Evolutionary conservation across 352 stramenopile genomes (phyloP).

Genomic region (Globisporangium spinosum): DNA sequence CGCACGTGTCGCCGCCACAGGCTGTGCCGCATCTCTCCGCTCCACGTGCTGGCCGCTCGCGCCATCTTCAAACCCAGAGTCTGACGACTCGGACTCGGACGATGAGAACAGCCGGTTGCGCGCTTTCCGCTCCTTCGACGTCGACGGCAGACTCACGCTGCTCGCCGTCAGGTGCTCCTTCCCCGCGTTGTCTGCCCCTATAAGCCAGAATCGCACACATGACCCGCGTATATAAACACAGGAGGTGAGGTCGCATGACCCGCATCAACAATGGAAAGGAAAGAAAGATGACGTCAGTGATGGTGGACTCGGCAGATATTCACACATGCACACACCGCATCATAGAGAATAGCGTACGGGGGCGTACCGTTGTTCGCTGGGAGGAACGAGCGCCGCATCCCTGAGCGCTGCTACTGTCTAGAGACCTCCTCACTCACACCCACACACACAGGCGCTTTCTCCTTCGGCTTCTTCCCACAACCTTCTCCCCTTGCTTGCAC

Average conservation of each 20-base stretch:
- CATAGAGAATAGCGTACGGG: neutral
- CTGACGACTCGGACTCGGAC: constrained; percentile 20
- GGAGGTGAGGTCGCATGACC: neutral
- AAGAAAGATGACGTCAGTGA: constrained; percentile 1
- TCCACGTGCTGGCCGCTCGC: neutral
- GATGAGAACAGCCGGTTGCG: constrained; percentile 23
- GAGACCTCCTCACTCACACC: neutral
- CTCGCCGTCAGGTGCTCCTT: constrained; percentile 8
- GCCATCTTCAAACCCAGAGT: constrained; percentile 15
- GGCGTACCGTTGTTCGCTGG: neutral
- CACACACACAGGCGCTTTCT: neutral
- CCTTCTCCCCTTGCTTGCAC: neutral
- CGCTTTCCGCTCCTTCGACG: constrained; percentile 17
- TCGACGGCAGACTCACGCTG: constrained; percentile 7
- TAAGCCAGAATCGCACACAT: neutral
- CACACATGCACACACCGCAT: neutral
- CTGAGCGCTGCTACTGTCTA: neutral
- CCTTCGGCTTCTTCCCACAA: neutral
- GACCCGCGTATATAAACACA: neutral
- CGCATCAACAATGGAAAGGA: neutral
- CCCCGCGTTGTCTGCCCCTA: neutral
- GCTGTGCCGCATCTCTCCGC: neutral
- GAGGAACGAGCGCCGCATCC: neutral
- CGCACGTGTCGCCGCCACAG: neutral
- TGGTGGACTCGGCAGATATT: neutral